phyloP scores from a whole-genome alignment of 1,139 yeast species.

The Sugiyamaella japonica region DNA sequence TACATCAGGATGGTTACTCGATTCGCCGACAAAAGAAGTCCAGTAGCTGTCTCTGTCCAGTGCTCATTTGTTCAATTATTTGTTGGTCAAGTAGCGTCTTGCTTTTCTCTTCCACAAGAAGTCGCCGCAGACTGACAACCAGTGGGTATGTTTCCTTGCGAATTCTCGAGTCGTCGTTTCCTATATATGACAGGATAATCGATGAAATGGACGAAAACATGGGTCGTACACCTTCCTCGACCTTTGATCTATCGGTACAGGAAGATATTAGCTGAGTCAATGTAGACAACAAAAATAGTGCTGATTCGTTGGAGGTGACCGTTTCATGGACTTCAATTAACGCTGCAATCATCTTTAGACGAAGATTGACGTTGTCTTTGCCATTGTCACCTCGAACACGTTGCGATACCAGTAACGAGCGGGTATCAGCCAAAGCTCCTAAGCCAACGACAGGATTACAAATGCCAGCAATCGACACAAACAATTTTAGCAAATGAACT shows the following conservation, averaged over 20 bases:
- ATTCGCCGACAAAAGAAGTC: slow-evolving; percentile 21
- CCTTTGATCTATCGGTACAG: background rate
- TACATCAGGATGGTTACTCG: slow-evolving; percentile 1
- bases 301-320: background rate
- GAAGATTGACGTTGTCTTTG: slow-evolving; percentile 7
- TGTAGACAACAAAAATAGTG: slow-evolving; percentile 20
- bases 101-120: slow-evolving; percentile 13
- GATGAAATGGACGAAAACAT: slow-evolving; percentile 18
- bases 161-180: slow-evolving; percentile 31
- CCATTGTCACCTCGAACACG: slow-evolving; percentile 3
- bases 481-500: slow-evolving; percentile 22
- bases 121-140: slow-evolving; percentile 27
- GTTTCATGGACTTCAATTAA: slow-evolving; percentile 6
- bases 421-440: slow-evolving; percentile 30
- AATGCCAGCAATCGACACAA: slow-evolving; percentile 19
- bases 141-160: slow-evolving; percentile 37
- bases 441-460: slow-evolving; percentile 24
- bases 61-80: slow-evolving; percentile 29
- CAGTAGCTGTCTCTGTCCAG: slow-evolving; percentile 36
- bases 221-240: slow-evolving; percentile 15
- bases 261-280: slow-evolving; percentile 21
- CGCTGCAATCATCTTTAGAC: slow-evolving; percentile 15
- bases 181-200: slow-evolving; percentile 26
- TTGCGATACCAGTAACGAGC: slow-evolving; percentile 24
- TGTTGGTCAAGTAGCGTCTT: slow-evolving; percentile 21